Base-by-base conservation (phyloP, 2,329 filamentous ascomycete species). In the Fusarium sp. region DNA sequence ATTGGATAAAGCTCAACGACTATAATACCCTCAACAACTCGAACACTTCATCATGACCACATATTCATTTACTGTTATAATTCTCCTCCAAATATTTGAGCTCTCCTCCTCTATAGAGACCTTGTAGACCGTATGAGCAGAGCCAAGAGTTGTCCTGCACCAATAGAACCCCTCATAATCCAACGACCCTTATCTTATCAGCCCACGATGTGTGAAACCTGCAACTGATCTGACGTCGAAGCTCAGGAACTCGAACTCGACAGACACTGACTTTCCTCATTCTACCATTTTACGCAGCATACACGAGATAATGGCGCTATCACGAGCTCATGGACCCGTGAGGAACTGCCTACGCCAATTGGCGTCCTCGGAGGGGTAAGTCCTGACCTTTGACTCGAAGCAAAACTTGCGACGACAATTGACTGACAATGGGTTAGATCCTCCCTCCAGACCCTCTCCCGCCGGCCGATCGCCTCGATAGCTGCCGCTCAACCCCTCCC, bases 101-200 rank as follows among this genome's bases (percentile, higher is more conserved):
- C 11, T 54, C 6, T 14, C 16, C 4, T 13, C 25, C 11, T 14
- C 7, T 9, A 14, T 4, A 54, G 27, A 33, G 18, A 54, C 27
- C 50, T 31, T 3, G 1, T 3, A 54, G 3, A 20, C 6, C 6
- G 7, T 52, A 68, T 3, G n/a, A 16, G 18, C 5, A 36, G 56
- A 59, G 52, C 52, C 20, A 35, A 36, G 35, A 59, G 56, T 40
- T 40, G 16, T 5, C 9, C 22, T 40, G 29, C 29, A n/a, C 38
- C 59, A 45, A 61, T 25, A 33, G 62, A 54, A 20, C 50, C 50
- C 50, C 50, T 54, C 50, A 8, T 5, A 54, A 54, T 33, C 20
- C 18, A 54, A 31, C 47, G 6, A 52, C 27, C 27, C 50, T 54
- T 80, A 80, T 80, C 79, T 76, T 78, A 78, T 78, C 77, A 50